Conservation (phyloP, 176 grass and related monocot genomes). For the Secale cereale region DNA sequence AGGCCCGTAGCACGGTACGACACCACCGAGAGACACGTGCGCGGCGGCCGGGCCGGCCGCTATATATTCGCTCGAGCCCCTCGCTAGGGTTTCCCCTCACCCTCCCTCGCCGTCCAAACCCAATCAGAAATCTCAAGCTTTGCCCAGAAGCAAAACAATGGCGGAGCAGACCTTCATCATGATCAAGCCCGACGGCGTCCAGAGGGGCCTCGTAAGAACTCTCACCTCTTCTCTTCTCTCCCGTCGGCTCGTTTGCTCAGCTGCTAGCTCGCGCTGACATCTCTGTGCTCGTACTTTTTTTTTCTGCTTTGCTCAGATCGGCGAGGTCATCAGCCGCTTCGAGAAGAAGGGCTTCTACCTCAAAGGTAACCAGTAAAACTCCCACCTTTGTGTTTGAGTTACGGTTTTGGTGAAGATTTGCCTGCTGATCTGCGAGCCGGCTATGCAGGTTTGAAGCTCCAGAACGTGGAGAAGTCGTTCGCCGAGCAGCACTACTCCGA, state of each 20-base stretch:
- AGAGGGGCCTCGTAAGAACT: conserved; percentile 56
- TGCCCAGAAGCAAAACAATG: conserved; percentile 17
- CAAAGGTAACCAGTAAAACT: conserved; percentile 38
- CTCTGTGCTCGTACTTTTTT: neutral
- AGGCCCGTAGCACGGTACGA: neutral
- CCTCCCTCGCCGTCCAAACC: conserved; percentile 29
- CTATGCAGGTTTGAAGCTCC: conserved; percentile 65
- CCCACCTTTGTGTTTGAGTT: neutral
- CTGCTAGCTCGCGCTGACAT: neutral
- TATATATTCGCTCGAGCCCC: conserved; percentile 26
- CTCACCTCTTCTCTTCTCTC: neutral
- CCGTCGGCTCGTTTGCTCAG: neutral
- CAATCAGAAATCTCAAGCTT: neutral
- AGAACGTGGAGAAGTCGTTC: conserved; percentile 83
- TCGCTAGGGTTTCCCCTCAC: conserved; percentile 30
- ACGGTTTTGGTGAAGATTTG: neutral
- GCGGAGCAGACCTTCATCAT: conserved; percentile 71
- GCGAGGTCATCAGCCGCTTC: conserved; percentile 87
- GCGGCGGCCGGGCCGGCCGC: neutral
- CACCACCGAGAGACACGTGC: conserved; percentile 5
- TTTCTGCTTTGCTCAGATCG: conserved; percentile 42
- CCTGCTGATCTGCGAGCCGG: neutral
- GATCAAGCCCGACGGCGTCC: conserved; percentile 84
- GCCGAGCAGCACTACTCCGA: conserved; percentile 99
- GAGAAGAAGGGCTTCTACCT: conserved; percentile 99